Evolutionary conservation across 78 protist genomes (phyloP).

Genomic region (Goniomonas avonlea): DNA sequence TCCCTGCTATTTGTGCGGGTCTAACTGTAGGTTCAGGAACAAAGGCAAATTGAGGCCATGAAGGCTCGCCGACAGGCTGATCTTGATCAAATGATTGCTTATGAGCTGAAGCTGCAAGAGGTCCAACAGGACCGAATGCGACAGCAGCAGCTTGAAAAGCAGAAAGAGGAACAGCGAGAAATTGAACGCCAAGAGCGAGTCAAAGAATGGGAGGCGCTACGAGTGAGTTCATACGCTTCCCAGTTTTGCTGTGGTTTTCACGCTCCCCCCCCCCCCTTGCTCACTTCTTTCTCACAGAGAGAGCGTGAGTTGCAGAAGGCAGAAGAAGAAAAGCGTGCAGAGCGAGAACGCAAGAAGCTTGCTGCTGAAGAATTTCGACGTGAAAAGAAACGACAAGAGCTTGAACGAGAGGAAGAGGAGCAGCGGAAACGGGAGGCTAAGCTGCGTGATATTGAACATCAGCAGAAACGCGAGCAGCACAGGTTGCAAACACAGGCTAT

Average conservation of each 20-base stretch:
- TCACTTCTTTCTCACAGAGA: no score
- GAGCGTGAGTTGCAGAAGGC: neutral
- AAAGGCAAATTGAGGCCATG: neutral
- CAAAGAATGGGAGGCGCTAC: no score
- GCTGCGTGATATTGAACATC: neutral
- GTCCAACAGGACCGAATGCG: neutral
- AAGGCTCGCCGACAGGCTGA: neutral
- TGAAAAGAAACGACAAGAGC: neutral
- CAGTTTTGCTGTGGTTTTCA: no score
- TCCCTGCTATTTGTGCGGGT: no score
- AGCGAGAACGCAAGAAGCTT: neutral
- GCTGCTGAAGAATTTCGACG: neutral
- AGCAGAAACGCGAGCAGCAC: neutral
- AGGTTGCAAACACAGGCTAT: neutral
- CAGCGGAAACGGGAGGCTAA: neutral
- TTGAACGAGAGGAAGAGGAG: neutral
- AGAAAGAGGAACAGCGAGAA: neutral
- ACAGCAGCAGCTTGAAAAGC: neutral
- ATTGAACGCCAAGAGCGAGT: neutral
- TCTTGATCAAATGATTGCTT: neutral
- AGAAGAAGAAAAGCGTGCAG: neutral
- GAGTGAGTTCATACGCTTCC: no score
- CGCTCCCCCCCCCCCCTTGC: no score
- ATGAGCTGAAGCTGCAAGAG: neutral
- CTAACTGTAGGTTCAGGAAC: no score